Evolutionary conservation across 495 filamentous ascomycete species (phyloP).

Genomic region (Pyrenula massariospora): DNA sequence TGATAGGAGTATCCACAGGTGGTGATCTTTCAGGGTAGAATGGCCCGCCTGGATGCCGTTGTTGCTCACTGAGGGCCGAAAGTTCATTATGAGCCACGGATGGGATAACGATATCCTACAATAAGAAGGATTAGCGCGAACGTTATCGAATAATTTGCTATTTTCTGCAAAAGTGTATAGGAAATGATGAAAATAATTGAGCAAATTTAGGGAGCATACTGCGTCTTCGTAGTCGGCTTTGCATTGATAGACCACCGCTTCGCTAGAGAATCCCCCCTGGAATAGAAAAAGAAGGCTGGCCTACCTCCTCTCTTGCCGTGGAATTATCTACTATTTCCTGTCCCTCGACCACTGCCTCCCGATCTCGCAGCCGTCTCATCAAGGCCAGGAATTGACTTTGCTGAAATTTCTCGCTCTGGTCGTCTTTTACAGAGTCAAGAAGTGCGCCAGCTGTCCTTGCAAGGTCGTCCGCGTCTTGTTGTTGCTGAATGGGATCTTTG

Average conservation of each 20-base stretch:
- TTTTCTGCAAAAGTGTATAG: no score
- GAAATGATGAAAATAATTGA: no score
- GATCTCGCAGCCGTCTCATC: conserved; percentile 55
- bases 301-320: not conserved
- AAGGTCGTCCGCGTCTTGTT: conserved; percentile 50
- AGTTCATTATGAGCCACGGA: no score
- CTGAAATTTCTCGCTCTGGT: conserved; percentile 61
- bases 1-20: not conserved
- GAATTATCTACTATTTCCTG: conserved; percentile 24
- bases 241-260: no score
- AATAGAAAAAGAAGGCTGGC: not conserved
- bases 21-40: not conserved
- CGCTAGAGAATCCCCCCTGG: not conserved
- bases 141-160: no score
- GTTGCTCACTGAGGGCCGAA: not conserved
- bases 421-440: conserved; percentile 54
- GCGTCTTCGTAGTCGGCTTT: no score
- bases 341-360: conserved; percentile 39
- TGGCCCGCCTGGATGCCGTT: not conserved
- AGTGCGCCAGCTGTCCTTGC: conserved; percentile 60
- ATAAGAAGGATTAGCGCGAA: no score
- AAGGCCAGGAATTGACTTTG: conserved; percentile 66
- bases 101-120: no score
- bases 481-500: conserved; percentile 9
- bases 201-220: no score